A percentile compares a stretch with the other conserved stretches of the same genome.
Evolutionary conservation across 2,329 filamentous ascomycete genomes (phyloP).

Genomic region (Coniochaeta pulveracea): DNA sequence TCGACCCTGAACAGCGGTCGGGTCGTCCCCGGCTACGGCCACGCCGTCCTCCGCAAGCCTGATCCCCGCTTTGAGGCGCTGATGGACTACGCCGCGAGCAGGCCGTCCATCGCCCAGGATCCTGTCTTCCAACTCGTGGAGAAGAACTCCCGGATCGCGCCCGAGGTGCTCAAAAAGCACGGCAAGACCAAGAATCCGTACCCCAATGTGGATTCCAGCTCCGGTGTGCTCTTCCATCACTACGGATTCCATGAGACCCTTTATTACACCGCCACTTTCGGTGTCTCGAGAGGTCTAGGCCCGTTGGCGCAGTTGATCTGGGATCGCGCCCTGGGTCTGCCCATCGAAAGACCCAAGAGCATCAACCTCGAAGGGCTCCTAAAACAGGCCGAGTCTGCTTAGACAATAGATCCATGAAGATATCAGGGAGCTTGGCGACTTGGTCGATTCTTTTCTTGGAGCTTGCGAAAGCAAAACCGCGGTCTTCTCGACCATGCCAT

Average conservation of each 20-base stretch:
- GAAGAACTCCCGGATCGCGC: conserved; percentile 86
- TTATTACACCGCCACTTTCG: conserved; percentile 76
- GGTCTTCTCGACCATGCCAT: too few relatives aligned
- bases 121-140: conserved; percentile 91
- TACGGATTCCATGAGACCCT: conserved; percentile 96
- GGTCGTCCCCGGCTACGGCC: conserved; percentile 89
- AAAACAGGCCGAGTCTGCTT: conserved; percentile 46
- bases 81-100: conserved; percentile 85
- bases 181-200: conserved; percentile 98
- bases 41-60: conserved; percentile 91
- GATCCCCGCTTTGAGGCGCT: conserved; percentile 93
- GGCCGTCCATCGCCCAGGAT: conserved; percentile 75
- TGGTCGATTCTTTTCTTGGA: too few relatives aligned
- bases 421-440: too few relatives aligned
- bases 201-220: conserved; percentile 90
- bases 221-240: conserved; percentile 93
- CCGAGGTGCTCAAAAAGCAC: conserved; percentile 81
- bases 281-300: conserved; percentile 62
- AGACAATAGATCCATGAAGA: conserved; percentile 6
- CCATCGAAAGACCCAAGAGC: conserved; percentile 96
- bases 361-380: conserved; percentile 84
- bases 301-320: conserved; percentile 91
- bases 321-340: conserved; percentile 86
- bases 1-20: conserved; percentile 84
- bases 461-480: too few relatives aligned